phyloP scores from a whole-genome alignment of 345 rosid genomes.

The Turritis glabra region DNA sequence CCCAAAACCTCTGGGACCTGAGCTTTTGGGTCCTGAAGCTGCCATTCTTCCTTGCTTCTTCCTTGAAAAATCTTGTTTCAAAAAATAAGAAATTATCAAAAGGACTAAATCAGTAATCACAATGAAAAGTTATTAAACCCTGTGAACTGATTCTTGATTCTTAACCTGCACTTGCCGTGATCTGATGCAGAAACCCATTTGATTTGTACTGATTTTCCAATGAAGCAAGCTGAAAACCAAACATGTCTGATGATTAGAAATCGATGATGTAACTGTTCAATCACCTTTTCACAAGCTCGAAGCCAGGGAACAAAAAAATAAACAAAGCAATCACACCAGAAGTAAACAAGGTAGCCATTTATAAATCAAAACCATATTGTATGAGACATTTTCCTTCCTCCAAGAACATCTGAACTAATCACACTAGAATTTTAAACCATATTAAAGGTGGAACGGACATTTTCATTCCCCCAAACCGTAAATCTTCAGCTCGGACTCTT shows the following conservation, averaged over 20 bases:
- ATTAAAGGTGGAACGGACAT: too few species aligned
- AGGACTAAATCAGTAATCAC: constrained; percentile 1
- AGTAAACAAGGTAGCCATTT: background rate
- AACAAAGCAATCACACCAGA: constrained; percentile 7
- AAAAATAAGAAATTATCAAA: constrained; percentile 2
- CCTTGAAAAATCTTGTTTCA: constrained; percentile 64
- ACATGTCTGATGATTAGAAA: constrained; percentile 5
- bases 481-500: background rate
- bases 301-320: background rate
- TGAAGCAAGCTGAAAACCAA: constrained; percentile 53
- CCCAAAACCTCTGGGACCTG: constrained; percentile 54
- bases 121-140: constrained; percentile 2
- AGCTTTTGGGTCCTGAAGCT: constrained; percentile 48
- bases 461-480: background rate
- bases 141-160: constrained; percentile 2
- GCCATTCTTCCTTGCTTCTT: constrained; percentile 57
- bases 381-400: background rate
- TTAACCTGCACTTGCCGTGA: constrained; percentile 63
- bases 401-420: too few species aligned
- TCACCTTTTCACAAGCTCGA: constrained; percentile 2
- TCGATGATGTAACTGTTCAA: background rate
- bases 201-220: constrained; percentile 41
- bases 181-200: constrained; percentile 46
- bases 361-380: background rate
- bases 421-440: too few species aligned